Percentiles rank a stretch among this genome's conserved stretches.
phyloP scores from a whole-genome alignment of 345 rosid species.

The Microcos paniculata region DNA sequence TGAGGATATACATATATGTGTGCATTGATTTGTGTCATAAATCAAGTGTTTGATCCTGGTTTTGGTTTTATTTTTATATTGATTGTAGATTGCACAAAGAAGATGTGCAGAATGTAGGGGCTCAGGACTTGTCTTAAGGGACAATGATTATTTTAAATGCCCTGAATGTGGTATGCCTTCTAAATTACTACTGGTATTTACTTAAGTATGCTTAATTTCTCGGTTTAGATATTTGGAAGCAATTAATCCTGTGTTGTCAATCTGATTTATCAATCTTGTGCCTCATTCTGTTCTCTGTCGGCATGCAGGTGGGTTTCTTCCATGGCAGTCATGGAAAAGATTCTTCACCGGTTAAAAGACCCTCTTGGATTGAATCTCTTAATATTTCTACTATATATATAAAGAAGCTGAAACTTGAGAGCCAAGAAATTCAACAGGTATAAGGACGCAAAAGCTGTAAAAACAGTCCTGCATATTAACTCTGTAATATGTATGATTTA shows the following conservation, averaged over 20 bases:
- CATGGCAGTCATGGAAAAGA: conserved; percentile 91
- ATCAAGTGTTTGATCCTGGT: neutral
- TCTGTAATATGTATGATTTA: neutral
- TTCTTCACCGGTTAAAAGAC: conserved; percentile 71
- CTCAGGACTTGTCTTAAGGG: conserved; percentile 64
- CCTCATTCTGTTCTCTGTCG: neutral
- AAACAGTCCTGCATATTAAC: neutral
- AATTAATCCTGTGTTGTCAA: no score
- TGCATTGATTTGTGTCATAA: neutral
- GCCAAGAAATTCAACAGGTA: neutral
- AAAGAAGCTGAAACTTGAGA: neutral
- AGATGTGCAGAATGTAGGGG: conserved; percentile 74
- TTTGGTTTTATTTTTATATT: neutral
- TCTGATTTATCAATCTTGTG: neutral
- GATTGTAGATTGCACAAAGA: conserved; percentile 67
- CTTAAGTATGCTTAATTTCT: neutral
- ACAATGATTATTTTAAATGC: conserved; percentile 59
- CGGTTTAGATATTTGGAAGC: no score
- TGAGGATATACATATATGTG: neutral
- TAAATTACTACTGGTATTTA: neutral
- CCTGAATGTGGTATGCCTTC: conserved; percentile 21
- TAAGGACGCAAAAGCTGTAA: neutral
- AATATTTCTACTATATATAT: no score
- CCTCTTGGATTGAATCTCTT: neutral
- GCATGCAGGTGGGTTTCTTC: conserved; percentile 95